Percentiles rank a stretch among this genome's conserved stretches.
These are phyloP conservation scores for Casuarina equisetifolia DNA, from an alignment of 306 rosid species.

Conservation along the genomic window DNA sequence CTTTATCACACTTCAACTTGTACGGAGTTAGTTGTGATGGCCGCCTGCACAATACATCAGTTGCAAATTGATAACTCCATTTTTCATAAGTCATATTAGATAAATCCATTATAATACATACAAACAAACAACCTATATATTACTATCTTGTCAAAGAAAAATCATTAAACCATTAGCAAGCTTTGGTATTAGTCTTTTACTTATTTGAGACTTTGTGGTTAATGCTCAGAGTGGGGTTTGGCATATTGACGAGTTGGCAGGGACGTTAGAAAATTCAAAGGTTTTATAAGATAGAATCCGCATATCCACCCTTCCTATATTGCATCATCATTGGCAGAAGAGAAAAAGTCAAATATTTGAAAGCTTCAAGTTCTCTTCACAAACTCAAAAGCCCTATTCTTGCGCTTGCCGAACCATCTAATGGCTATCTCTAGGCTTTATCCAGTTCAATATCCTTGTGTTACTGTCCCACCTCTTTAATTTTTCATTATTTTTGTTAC, in stretches of 20 bases:
- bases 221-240: neutral
- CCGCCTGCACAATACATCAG: constrained; percentile 57
- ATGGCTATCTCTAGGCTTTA: neutral
- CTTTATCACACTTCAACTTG: constrained; percentile 95
- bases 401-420: neutral
- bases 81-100: neutral
- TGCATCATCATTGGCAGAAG: neutral
- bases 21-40: constrained; percentile 61
- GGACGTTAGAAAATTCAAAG: neutral
- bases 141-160: neutral
- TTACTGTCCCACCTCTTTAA: neutral
- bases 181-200: neutral
- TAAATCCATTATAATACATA: neutral
- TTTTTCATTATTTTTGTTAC: neutral
- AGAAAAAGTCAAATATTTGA: neutral
- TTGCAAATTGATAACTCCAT: neutral
- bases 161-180: neutral
- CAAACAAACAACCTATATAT: neutral
- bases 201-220: neutral
- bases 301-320: neutral
- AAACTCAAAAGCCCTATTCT: neutral
- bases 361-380: neutral
- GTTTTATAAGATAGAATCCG: neutral
- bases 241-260: neutral
- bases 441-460: neutral